Evolutionary conservation across 2,329 filamentous ascomycete species (phyloP).

Genomic region (Fusarium hainanense): DNA sequence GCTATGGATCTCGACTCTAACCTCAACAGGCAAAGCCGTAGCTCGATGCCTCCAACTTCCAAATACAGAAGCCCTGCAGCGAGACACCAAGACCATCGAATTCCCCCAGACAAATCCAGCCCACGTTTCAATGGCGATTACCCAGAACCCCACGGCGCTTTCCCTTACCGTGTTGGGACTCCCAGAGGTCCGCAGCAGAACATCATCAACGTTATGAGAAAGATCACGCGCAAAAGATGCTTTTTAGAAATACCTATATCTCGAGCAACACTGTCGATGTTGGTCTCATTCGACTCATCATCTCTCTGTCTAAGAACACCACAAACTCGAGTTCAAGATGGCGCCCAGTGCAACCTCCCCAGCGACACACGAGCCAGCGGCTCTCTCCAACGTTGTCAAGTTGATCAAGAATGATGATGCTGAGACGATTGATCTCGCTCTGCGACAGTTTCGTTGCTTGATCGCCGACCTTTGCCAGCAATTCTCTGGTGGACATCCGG

Average conservation of each 20-base stretch:
- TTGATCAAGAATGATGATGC: slow-evolving; percentile 43
- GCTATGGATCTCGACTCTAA: not conserved
- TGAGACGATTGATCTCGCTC: slow-evolving; percentile 58
- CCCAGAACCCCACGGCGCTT: slow-evolving; percentile 15
- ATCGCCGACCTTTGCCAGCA: slow-evolving; percentile 77
- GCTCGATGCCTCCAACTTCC: slow-evolving; percentile 32
- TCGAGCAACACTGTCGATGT: slow-evolving; percentile 1
- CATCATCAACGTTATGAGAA: slow-evolving; percentile 1
- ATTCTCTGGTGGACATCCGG: slow-evolving; percentile 76
- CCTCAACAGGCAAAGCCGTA: slow-evolving; percentile 5
- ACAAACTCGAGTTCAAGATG: slow-evolving; percentile 24
- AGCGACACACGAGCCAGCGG: slow-evolving; percentile 32
- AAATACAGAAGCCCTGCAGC: slow-evolving; percentile 3
- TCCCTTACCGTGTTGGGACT: slow-evolving; percentile 12
- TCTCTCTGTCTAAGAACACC: not conserved
- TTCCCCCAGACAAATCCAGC: not conserved
- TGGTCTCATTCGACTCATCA: not conserved
- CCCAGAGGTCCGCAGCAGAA: not conserved
- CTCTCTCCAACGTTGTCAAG: slow-evolving; percentile 38
- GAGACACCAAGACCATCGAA: not conserved
- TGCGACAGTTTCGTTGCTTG: slow-evolving; percentile 70
- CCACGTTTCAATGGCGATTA: slow-evolving; percentile 10
- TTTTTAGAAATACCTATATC: slow-evolving; percentile 15
- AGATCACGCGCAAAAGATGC: slow-evolving; percentile 21
- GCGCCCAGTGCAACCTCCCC: slow-evolving; percentile 41